A percentile compares a stretch with the other conserved stretches of the same genome.
phyloP scores from a whole-genome alignment of 306 rosid species.

The Quercus mongolica region DNA sequence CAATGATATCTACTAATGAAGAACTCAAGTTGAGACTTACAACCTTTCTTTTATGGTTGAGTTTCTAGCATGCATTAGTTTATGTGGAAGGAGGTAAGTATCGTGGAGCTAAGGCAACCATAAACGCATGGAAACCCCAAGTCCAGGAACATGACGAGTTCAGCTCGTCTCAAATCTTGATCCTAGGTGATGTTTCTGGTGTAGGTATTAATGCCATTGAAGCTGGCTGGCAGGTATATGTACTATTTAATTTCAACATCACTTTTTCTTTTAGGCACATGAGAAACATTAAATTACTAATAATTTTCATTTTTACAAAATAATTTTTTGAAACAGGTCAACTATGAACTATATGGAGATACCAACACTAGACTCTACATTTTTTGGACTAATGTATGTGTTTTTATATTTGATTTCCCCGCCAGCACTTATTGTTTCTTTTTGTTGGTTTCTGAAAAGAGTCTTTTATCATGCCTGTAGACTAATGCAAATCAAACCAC shows the following conservation, averaged over 20 bases:
- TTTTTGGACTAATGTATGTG: constrained; percentile 45
- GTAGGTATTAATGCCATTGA: constrained; percentile 59
- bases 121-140: constrained; percentile 60
- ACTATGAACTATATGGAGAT: constrained; percentile 56
- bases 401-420: constrained; percentile 13
- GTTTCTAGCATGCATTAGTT: constrained; percentile 49
- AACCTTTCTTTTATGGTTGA: constrained; percentile 17
- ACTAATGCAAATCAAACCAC: constrained; percentile 59
- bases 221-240: constrained; percentile 61
- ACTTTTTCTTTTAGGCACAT: background rate
- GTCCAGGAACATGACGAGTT: constrained; percentile 52
- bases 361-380: constrained; percentile 56
- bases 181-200: constrained; percentile 45
- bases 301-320: background rate
- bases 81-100: constrained; percentile 50
- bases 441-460: background rate
- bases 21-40: no score
- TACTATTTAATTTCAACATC: background rate
- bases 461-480: constrained; percentile 23
- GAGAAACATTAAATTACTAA: background rate
- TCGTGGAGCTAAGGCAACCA: constrained; percentile 57
- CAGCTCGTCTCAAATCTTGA: constrained; percentile 60
- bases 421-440: constrained; percentile 6
- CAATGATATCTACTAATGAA: no score
- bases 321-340: constrained; percentile 39